Conservation (phyloP, 2,329 filamentous ascomycete species). For the Apiospora pterosperma region DNA sequence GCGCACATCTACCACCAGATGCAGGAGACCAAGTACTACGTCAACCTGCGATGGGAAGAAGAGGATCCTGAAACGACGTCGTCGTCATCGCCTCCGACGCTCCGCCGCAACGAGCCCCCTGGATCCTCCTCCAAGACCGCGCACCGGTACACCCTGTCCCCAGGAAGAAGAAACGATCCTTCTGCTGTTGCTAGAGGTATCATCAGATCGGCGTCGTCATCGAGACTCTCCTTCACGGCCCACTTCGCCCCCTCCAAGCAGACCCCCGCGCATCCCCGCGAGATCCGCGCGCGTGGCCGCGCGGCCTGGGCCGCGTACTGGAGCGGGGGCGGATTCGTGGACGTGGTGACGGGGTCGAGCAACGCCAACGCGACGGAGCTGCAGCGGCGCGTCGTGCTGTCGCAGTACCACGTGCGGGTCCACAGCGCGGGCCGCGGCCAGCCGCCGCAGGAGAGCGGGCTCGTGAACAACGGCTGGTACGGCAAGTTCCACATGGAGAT, state of each 20-base stretch:
- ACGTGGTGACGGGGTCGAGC: constrained; percentile 30
- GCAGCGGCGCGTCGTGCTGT: constrained; percentile 39
- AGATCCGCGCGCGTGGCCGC: constrained; percentile 20
- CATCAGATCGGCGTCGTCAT: no score
- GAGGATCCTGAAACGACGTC: constrained; percentile 6
- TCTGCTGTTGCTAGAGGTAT: no score
- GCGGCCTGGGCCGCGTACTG: constrained; percentile 33
- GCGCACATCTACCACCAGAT: constrained; percentile 35
- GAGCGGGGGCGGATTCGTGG: constrained; percentile 38
- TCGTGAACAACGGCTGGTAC: constrained; percentile 46
- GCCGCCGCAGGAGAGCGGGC: constrained; percentile 39
- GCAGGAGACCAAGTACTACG: constrained; percentile 35
- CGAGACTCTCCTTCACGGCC: constrained; percentile 27
- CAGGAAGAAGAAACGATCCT: not conserved
- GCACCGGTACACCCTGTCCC: constrained; percentile 30
- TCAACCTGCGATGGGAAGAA: constrained; percentile 32
- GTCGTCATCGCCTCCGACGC: constrained; percentile 11
- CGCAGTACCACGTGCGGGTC: constrained; percentile 40
- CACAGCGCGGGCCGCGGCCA: constrained; percentile 34
- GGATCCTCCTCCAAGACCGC: constrained; percentile 21
- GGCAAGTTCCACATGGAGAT: constrained; percentile 42
- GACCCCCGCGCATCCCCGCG: constrained; percentile 19
- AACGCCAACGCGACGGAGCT: constrained; percentile 36
- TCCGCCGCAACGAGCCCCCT: constrained; percentile 20
- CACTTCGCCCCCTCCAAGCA: constrained; percentile 28